These are phyloP conservation scores for Dittrichia graveolens DNA, from an alignment of 129 eudicot species.

Conservation along the genomic window DNA sequence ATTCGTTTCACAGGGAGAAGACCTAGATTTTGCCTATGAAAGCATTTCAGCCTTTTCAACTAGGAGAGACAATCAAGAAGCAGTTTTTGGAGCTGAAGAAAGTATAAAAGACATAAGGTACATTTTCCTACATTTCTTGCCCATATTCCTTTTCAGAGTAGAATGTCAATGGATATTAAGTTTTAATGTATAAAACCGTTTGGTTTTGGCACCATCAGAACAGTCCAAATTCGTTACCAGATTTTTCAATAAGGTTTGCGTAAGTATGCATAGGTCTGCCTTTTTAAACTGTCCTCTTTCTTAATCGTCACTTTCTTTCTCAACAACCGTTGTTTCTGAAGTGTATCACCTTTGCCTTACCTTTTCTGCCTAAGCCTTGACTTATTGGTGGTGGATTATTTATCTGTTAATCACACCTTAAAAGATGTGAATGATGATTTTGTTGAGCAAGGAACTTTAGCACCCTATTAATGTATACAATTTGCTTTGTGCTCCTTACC, in stretches of 20 bases:
- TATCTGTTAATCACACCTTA: background rate
- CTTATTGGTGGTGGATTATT: background rate
- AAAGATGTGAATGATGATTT: no score
- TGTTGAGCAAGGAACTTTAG: background rate
- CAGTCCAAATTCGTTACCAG: background rate
- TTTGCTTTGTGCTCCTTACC: constrained; percentile 9
- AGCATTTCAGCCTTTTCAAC: constrained; percentile 97
- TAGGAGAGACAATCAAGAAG: constrained; percentile 95
- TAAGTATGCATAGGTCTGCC: constrained; percentile 8
- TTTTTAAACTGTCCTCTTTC: constrained; percentile 9
- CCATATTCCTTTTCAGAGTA: background rate
- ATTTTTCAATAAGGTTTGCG: background rate
- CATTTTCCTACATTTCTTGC: background rate
- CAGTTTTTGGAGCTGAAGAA: constrained; percentile 97
- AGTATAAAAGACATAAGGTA: constrained; percentile 94
- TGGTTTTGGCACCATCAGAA: constrained; percentile 7
- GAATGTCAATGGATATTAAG: background rate
- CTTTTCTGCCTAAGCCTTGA: constrained; percentile 4
- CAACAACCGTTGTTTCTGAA: background rate
- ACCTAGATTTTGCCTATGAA: constrained; percentile 93
- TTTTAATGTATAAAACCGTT: background rate
- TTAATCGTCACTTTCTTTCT: background rate
- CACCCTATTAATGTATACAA: background rate
- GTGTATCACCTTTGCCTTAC: background rate
- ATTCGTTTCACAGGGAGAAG: constrained; percentile 73